Conservation (phyloP, 495 filamentous ascomycete species). For the Annulohypoxylon stygium region DNA sequence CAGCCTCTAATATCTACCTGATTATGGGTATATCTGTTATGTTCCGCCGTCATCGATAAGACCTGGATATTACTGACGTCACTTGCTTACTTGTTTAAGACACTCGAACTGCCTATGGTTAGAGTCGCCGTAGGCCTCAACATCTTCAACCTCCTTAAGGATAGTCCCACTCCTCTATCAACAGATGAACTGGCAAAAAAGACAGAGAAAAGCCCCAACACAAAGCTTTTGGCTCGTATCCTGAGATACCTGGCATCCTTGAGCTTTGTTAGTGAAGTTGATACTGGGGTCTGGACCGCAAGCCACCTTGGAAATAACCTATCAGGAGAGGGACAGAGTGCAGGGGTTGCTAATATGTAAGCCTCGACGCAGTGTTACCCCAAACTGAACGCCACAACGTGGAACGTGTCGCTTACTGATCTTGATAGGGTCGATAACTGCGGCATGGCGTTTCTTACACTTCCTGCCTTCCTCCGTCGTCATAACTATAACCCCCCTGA, state of each 20-base stretch:
- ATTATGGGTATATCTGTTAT: background rate
- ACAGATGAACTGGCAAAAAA: slow-evolving; percentile 34
- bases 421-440: slow-evolving; percentile 37
- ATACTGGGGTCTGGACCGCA: slow-evolving; percentile 34
- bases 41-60: background rate
- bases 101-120: slow-evolving; percentile 25
- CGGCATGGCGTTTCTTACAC: slow-evolving; percentile 14
- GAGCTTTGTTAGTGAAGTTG: slow-evolving; percentile 33
- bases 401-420: background rate
- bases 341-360: slow-evolving; percentile 37
- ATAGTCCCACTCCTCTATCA: slow-evolving; percentile 25
- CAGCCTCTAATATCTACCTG: background rate
- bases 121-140: slow-evolving; percentile 39
- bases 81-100: slow-evolving; percentile 14
- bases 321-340: slow-evolving; percentile 34
- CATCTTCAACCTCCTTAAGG: slow-evolving; percentile 31
- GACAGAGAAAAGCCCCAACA: slow-evolving; percentile 31
- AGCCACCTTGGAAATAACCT: slow-evolving; percentile 41
- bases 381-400: background rate
- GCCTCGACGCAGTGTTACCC: background rate
- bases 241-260: slow-evolving; percentile 40
- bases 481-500: slow-evolving; percentile 29
- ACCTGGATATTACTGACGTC: background rate
- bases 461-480: slow-evolving; percentile 31
- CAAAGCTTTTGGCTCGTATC: slow-evolving; percentile 32